Conservation (phyloP, 352 stramenopile species). For the Lagenidium giganteum region DNA sequence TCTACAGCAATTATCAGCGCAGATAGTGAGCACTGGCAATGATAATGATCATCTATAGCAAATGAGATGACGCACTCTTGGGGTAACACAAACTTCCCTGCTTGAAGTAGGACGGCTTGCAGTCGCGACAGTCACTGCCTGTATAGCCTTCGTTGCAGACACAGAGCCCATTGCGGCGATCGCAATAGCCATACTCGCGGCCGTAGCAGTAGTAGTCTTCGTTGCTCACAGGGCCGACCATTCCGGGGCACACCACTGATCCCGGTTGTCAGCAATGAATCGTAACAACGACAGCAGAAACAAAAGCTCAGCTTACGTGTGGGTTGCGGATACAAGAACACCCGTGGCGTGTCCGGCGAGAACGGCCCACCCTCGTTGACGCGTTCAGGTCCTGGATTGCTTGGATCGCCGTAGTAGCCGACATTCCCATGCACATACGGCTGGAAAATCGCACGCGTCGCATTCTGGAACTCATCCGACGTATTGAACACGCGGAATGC, state of each 20-base stretch:
- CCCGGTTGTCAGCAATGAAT: not conserved
- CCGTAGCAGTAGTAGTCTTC: constrained; percentile 86
- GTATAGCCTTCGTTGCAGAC: constrained; percentile 91
- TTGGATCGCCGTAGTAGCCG: constrained; percentile 68
- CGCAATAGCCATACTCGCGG: constrained; percentile 90
- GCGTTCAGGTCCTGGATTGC: constrained; percentile 36
- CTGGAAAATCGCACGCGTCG: constrained; percentile 40
- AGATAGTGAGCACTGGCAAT: not conserved
- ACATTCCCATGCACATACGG: constrained; percentile 76
- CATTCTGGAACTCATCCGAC: constrained; percentile 15
- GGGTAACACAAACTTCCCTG: constrained; percentile 76
- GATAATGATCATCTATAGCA: not conserved
- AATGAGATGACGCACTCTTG: constrained; percentile 50
- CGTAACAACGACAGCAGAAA: not conserved
- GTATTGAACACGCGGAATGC: constrained; percentile 29
- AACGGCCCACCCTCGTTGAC: constrained; percentile 75
- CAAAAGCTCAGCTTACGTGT: constrained; percentile 15
- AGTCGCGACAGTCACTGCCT: constrained; percentile 81
- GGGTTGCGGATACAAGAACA: constrained; percentile 28
- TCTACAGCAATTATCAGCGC: too few relatives aligned
- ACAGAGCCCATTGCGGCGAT: constrained; percentile 86
- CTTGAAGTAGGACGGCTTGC: constrained; percentile 77
- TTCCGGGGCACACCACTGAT: constrained; percentile 53
- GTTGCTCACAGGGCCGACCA: constrained; percentile 79
- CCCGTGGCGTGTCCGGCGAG: constrained; percentile 48